phyloP scores from a whole-genome alignment of 2,329 filamentous ascomycete species.

The Diaporthe capsici region DNA sequence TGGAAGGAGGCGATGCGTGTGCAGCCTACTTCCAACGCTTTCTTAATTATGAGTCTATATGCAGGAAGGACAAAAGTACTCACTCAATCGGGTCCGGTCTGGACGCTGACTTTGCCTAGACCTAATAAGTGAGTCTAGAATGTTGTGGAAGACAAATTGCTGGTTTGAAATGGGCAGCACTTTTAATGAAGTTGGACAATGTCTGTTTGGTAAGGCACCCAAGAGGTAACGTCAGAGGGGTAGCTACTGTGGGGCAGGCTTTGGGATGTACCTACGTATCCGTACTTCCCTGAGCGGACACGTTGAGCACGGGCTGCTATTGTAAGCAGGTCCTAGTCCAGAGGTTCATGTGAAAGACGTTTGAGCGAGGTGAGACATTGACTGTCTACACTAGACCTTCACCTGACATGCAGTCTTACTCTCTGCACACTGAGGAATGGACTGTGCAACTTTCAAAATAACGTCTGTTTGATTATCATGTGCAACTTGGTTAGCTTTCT shows the following conservation, averaged over 20 bases:
- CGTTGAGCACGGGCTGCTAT: constrained; percentile 6
- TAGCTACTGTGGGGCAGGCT: constrained; percentile 23
- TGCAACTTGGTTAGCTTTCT: neutral
- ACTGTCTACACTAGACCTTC: neutral
- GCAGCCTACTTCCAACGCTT: neutral
- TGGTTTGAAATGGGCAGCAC: neutral
- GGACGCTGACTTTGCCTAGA: neutral
- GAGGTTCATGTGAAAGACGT: constrained; percentile 25
- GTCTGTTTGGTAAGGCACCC: constrained; percentile 17
- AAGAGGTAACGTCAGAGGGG: constrained; percentile 28
- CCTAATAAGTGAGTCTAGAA: neutral
- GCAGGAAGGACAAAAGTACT: neutral
- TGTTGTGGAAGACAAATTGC: neutral
- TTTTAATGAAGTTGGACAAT: neutral
- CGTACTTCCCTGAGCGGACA: neutral
- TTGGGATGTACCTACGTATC: constrained; percentile 26
- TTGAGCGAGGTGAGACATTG: constrained; percentile 14
- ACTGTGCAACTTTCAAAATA: neutral
- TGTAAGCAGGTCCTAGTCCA: constrained; percentile 1
- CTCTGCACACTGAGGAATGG: neutral
- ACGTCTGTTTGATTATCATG: neutral
- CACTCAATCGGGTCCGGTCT: neutral
- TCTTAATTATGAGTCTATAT: neutral
- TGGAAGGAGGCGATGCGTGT: neutral
- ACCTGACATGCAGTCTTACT: constrained; percentile 1